Evolutionary conservation across 495 filamentous ascomycete species (phyloP).

Genomic region (Melanomma pulvis-pyrius): DNA sequence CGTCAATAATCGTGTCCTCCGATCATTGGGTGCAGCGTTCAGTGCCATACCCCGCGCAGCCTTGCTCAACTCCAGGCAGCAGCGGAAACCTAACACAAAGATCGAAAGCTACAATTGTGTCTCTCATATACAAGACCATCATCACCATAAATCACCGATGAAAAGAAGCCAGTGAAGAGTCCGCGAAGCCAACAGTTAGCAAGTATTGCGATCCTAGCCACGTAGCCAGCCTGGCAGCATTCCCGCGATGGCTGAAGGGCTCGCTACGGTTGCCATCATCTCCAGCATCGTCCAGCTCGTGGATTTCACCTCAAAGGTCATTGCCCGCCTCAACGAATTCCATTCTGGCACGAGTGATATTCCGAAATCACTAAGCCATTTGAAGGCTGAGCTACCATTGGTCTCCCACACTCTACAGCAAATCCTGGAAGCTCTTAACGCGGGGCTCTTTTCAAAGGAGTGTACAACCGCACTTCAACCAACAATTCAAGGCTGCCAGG

Average conservation of each 20-base stretch:
- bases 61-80: background rate
- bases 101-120: no score
- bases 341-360: slow-evolving; percentile 33
- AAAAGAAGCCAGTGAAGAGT: background rate
- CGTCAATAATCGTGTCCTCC: no score
- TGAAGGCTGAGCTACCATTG: slow-evolving; percentile 42
- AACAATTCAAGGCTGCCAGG: slow-evolving; percentile 34
- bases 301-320: slow-evolving; percentile 44
- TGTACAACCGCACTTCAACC: slow-evolving; percentile 34
- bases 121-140: background rate
- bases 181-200: background rate
- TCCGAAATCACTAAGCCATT: slow-evolving; percentile 43
- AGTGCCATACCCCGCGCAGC: background rate
- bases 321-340: slow-evolving; percentile 44
- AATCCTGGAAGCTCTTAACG: slow-evolving; percentile 35
- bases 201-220: background rate
- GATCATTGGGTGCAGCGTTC: background rate
- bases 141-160: background rate
- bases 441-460: slow-evolving; percentile 18
- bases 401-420: slow-evolving; percentile 39
- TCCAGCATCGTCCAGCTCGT: slow-evolving; percentile 45
- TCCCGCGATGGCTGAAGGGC: slow-evolving; percentile 43
- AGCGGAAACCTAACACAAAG: no score
- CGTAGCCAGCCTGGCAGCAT: background rate
- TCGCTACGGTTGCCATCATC: slow-evolving; percentile 42